Evolutionary conservation across 371 early-diverging fungal species (phyloP), one percentile per base, ranked within the genome.

Genomic region (Apophysomyces sp.): DNA sequence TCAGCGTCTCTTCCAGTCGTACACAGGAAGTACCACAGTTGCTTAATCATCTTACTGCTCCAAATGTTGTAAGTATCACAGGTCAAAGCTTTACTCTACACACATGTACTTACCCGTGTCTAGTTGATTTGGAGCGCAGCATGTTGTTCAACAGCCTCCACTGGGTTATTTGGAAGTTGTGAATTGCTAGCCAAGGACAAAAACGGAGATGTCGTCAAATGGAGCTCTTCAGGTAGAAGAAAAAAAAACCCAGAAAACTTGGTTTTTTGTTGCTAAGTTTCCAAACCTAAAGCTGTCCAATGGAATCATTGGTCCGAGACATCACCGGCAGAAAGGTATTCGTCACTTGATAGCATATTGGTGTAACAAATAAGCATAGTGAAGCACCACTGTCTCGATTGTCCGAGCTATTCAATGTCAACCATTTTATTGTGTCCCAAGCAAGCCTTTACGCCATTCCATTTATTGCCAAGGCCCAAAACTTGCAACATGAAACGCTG

Each of bases 401-500:
- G 6, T 80, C 88, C 2, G 90, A 92, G 57, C 72, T 92, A 2
- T 90, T 90, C 55, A 89, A 90, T 54, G 90, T 89, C 16, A 92
- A 90, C 52, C 88, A 90, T 65, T 87, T 89, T 64, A 89, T 92
- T 55, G 88, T 92, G 1, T 89, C 89, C 0, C 88, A 90, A 65
- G 89, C 89, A 5, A 86, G 82, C 58, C 77, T 86, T 0, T 84
- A 82, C 65, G 81, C 86, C 44, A 84, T 86, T 37, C 89, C 89
- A 0, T 89, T 89, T 52, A 77, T 86, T 63, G 65, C 81, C 3
- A 80, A 78, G 12, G 80, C 80, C n/a, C 73, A 83, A 55, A 78
- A 77, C 34, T 64, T 80, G n/a, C 80, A 78, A 32, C 69, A 71
- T 55, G 73, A 82, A 61, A 61, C 85, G 0, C 53, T 77, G 13